phyloP scores from a whole-genome alignment of 106 monocot species.

The Acorus gramineus region DNA sequence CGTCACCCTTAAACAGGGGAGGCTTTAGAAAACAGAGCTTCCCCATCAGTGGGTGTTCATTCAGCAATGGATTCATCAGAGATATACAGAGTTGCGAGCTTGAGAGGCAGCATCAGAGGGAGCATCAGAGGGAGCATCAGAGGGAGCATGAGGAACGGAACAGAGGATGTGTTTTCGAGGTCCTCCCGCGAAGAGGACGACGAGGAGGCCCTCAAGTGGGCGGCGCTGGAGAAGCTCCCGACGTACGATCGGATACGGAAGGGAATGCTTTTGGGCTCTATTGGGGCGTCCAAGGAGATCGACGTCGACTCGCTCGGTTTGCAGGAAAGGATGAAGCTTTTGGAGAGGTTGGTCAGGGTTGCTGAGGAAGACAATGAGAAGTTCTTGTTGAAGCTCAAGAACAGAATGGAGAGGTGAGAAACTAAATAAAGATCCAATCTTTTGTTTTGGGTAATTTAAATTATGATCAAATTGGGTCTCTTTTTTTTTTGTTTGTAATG shows the following conservation, averaged over 20 bases:
- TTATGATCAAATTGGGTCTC: not conserved
- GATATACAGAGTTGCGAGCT: too few species aligned
- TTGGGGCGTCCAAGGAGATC: conserved; percentile 11
- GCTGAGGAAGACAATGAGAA: conserved; percentile 26
- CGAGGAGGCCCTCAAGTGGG: conserved; percentile 34
- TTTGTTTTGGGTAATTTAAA: too few species aligned
- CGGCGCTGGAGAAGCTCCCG: conserved; percentile 34
- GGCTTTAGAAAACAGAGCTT: too few species aligned
- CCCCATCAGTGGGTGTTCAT: too few species aligned
- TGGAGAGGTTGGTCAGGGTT: conserved; percentile 21
- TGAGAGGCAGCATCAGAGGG: too few species aligned
- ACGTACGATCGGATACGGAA: conserved; percentile 30
- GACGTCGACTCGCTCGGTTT: conserved; percentile 19
- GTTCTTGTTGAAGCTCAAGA: conserved; percentile 35
- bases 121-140: too few species aligned
- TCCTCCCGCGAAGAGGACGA: not conserved
- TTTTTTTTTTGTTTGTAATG: not conserved
- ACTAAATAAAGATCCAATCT: too few species aligned
- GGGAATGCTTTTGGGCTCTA: conserved; percentile 18
- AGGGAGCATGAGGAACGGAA: too few species aligned
- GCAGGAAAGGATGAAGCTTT: conserved; percentile 22
- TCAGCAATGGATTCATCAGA: too few species aligned
- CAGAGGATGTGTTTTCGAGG: too few species aligned
- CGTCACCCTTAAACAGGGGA: too few species aligned
- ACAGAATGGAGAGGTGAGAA: conserved; percentile 27